Evolutionary conservation across 129 eudicot genomes (phyloP).

Genomic region (Pulicaria dysenterica): DNA sequence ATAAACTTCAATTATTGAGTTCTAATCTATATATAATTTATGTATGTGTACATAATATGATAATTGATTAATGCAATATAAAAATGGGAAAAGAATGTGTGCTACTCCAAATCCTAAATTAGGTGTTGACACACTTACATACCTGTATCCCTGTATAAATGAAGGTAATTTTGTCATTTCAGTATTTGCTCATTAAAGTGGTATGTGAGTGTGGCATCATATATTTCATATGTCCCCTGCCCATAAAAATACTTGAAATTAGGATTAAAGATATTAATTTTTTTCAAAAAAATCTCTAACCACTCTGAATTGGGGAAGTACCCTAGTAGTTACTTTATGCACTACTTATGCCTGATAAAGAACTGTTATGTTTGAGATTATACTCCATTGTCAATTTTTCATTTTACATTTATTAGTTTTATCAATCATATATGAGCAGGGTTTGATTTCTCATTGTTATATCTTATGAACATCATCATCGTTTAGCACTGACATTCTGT

Average conservation of each 20-base stretch:
- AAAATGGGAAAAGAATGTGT: no score
- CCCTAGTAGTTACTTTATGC: not conserved
- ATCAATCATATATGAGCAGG: not conserved
- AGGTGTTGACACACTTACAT: no score
- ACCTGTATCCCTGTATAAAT: no score
- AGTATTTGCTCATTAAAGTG: no score
- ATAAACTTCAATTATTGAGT: not conserved
- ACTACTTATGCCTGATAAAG: not conserved
- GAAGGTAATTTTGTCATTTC: no score
- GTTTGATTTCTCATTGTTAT: not conserved
- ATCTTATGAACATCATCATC: not conserved
- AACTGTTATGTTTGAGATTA: not conserved
- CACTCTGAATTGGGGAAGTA: not conserved
- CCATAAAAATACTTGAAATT: no score
- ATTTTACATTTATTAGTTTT: not conserved
- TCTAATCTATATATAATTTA: not conserved
- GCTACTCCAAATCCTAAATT: no score
- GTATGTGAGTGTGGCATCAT: no score
- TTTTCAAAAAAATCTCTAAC: no score
- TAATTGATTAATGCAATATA: not conserved
- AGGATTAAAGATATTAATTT: no score
- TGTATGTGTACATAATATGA: not conserved
- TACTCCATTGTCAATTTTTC: not conserved
- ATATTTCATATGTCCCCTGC: no score
- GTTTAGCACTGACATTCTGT: slow-evolving; percentile 17